These are phyloP conservation scores for Pseudofabraea citricarpa DNA, from an alignment of 2,329 filamentous ascomycete genomes.

Conservation along the genomic window DNA sequence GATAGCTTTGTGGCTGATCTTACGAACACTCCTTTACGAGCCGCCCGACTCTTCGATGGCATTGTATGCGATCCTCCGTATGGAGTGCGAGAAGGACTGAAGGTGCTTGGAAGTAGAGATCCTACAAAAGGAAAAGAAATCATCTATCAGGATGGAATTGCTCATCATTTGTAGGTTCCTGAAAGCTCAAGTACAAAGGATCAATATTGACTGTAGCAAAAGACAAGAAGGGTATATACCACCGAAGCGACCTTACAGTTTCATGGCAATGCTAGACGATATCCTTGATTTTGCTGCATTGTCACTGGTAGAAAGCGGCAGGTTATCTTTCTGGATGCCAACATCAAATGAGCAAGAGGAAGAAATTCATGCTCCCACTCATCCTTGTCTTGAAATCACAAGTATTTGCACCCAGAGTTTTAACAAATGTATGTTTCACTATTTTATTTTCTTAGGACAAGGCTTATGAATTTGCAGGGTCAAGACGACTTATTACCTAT, in stretches of 20 bases:
- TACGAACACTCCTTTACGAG: conserved; percentile 75
- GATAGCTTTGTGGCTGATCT: conserved; percentile 83
- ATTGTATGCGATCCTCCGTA: conserved; percentile 97
- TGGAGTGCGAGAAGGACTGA: conserved; percentile 85
- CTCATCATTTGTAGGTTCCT: conserved; percentile 58
- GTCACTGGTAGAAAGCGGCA: conserved; percentile 72
- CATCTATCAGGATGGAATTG: conserved; percentile 64
- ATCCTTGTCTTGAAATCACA: conserved; percentile 70
- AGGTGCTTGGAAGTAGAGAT: conserved; percentile 76
- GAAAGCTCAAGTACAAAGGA: background rate
- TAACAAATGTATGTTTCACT: conserved; percentile 66
- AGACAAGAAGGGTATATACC: conserved; percentile 68
- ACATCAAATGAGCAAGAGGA: conserved; percentile 76
- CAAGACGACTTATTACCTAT: conserved; percentile 83
- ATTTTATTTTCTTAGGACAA: background rate
- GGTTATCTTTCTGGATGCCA: conserved; percentile 96
- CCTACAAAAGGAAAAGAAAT: conserved; percentile 50
- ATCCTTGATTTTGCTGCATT: conserved; percentile 77
- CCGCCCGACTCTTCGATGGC: conserved; percentile 65
- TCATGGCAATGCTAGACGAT: conserved; percentile 83
- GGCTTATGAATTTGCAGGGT: conserved; percentile 53
- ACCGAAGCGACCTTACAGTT: conserved; percentile 89
- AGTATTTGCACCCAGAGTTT: conserved; percentile 81
- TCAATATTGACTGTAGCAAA: conserved; percentile 7
- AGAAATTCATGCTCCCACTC: conserved; percentile 70